phyloP scores from a whole-genome alignment of 345 rosid species.

The Trapa incisa region DNA sequence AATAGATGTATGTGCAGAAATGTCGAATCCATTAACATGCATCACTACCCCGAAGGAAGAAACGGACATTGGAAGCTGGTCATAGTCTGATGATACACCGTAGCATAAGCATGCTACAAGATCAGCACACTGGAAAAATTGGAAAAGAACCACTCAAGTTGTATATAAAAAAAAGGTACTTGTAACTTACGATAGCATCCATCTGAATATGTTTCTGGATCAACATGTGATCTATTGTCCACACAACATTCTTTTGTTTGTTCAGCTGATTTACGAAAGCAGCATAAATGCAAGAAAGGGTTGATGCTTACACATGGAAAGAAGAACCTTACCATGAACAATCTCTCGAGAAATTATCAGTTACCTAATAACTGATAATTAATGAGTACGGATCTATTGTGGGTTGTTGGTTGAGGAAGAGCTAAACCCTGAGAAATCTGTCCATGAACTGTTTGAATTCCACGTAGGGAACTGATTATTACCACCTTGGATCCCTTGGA shows the following conservation, averaged over 20 bases:
- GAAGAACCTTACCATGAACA: background rate
- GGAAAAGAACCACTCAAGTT: background rate
- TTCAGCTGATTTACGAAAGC: background rate
- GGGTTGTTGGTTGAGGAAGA: slow-evolving; percentile 34
- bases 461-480: slow-evolving; percentile 33
- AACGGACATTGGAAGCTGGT: background rate
- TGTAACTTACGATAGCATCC: slow-evolving; percentile 2
- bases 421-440: slow-evolving; percentile 50
- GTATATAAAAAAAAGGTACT: background rate
- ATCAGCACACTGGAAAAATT: background rate
- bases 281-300: background rate
- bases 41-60: too few relatives aligned
- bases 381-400: slow-evolving; percentile 1
- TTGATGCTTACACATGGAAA: background rate
- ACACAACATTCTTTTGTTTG: too few relatives aligned
- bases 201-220: background rate
- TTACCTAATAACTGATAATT: background rate
- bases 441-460: slow-evolving; percentile 25
- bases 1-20: too few relatives aligned
- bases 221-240: too few relatives aligned
- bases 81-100: background rate
- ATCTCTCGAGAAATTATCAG: background rate
- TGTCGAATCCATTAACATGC: too few relatives aligned
- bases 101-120: background rate
- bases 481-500: slow-evolving; percentile 32